Conservation (phyloP, 768 basidiomycete species). For the Vishniacozyma victoriae region DNA sequence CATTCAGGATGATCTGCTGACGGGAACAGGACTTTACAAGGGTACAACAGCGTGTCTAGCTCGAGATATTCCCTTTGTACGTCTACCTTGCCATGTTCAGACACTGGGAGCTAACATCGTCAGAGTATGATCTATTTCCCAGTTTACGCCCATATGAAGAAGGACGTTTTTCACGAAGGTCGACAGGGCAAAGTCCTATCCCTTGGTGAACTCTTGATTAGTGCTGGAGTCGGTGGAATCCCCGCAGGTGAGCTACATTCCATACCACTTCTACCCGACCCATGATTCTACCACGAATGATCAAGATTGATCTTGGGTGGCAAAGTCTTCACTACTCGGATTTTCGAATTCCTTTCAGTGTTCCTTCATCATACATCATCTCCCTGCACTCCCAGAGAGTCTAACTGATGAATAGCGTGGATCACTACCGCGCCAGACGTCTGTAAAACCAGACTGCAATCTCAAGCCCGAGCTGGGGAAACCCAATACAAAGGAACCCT, state of each 20-base stretch:
- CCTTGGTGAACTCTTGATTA: conserved; percentile 85
- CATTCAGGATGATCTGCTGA: too few species aligned
- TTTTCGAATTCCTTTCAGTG: conserved; percentile 44
- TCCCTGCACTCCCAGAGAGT: conserved; percentile 3
- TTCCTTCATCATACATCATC: not conserved
- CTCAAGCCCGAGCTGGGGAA: conserved; percentile 84
- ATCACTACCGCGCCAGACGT: conserved; percentile 59
- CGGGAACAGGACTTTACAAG: too few species aligned
- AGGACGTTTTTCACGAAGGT: conserved; percentile 90
- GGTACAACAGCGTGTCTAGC: conserved; percentile 82
- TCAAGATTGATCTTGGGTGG: not conserved
- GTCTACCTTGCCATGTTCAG: not conserved
- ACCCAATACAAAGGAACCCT: conserved; percentile 81
- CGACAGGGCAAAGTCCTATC: conserved; percentile 87
- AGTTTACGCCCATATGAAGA: conserved; percentile 55
- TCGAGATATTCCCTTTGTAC: conserved; percentile 47
- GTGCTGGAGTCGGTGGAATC: conserved; percentile 70
- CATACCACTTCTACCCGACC: not conserved
- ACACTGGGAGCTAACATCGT: not conserved
- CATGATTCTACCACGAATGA: not conserved
- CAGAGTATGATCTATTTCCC: conserved; percentile 54
- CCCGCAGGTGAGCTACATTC: conserved; percentile 58
- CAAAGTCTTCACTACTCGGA: too few species aligned
- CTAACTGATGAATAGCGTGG: conserved; percentile 8
- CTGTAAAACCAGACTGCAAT: conserved; percentile 92